These are phyloP conservation scores for Thamnidium elegans DNA, from an alignment of 192 early-diverging fungal species.

Conservation along the genomic window DNA sequence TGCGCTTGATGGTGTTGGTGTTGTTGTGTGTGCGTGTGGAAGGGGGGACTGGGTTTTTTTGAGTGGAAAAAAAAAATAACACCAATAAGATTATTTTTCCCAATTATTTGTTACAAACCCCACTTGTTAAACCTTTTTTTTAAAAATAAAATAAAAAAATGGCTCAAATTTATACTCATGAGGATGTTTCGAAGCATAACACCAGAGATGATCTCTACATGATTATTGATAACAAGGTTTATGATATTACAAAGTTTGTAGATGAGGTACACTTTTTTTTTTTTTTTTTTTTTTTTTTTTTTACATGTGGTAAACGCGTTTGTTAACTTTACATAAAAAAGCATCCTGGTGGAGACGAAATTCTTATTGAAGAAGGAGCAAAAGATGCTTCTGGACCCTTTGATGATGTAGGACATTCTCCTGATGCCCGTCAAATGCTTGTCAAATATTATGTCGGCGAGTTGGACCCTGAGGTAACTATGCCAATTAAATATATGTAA, in stretches of 20 bases:
- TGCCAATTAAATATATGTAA: neutral
- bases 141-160: neutral
- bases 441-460: slow-evolving; percentile 73
- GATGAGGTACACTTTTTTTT: slow-evolving; percentile 52
- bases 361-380: slow-evolving; percentile 88
- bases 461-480: slow-evolving; percentile 52
- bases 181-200: slow-evolving; percentile 64
- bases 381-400: slow-evolving; percentile 90
- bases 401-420: slow-evolving; percentile 96
- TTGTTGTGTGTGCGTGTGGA: no score
- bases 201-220: slow-evolving; percentile 78
- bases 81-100: no score
- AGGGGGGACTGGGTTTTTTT: no score
- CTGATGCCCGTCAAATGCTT: slow-evolving; percentile 89
- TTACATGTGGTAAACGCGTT: no score
- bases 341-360: slow-evolving; percentile 98
- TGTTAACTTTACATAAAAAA: slow-evolving; percentile 24
- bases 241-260: slow-evolving; percentile 76
- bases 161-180: slow-evolving; percentile 23
- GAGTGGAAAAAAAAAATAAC: no score
- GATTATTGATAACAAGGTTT: slow-evolving; percentile 74
- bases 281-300: no score
- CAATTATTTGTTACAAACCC: no score
- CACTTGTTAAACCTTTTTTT: no score
- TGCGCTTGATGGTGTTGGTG: no score